phyloP scores from a whole-genome alignment of 352 stramenopile species.

The Phytophthora vignae region DNA sequence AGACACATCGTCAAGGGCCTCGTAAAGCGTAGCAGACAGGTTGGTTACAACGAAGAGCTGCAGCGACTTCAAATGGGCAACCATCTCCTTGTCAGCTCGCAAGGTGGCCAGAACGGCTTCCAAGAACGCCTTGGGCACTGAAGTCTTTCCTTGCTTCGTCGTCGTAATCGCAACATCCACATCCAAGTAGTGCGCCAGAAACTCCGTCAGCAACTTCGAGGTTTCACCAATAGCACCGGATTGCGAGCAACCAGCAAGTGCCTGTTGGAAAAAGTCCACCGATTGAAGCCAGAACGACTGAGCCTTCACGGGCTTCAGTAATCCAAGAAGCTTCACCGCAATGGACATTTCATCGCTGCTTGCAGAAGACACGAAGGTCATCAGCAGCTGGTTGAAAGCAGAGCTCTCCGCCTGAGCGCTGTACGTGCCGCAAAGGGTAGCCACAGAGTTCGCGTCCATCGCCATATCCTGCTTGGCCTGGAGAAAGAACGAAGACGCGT shows the following conservation, averaged over 20 bases:
- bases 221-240: constrained; percentile 6
- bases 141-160: constrained; percentile 33
- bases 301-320: constrained; percentile 64
- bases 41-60: constrained; percentile 53
- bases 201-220: constrained; percentile 48
- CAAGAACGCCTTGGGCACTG: constrained; percentile 65
- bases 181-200: constrained; percentile 71
- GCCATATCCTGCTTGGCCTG: constrained; percentile 76
- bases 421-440: constrained; percentile 61
- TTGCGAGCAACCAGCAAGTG: constrained; percentile 37
- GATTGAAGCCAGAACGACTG: constrained; percentile 71
- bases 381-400: constrained; percentile 55
- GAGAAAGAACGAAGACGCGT: constrained; percentile 55
- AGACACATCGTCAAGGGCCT: constrained; percentile 54
- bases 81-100: constrained; percentile 41
- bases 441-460: constrained; percentile 73
- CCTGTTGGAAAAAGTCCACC: constrained; percentile 67
- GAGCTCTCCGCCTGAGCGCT: constrained; percentile 36
- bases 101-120: constrained; percentile 61
- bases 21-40: constrained; percentile 54
- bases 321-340: constrained; percentile 66
- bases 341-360: constrained; percentile 52
- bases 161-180: constrained; percentile 35
- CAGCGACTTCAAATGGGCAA: constrained; percentile 45
- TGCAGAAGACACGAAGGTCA: constrained; percentile 58